Evolutionary conservation across 2,329 filamentous ascomycete genomes (phyloP), one percentile per base, ranked within the genome.

Genomic region (Monilinia aucupariae): DNA sequence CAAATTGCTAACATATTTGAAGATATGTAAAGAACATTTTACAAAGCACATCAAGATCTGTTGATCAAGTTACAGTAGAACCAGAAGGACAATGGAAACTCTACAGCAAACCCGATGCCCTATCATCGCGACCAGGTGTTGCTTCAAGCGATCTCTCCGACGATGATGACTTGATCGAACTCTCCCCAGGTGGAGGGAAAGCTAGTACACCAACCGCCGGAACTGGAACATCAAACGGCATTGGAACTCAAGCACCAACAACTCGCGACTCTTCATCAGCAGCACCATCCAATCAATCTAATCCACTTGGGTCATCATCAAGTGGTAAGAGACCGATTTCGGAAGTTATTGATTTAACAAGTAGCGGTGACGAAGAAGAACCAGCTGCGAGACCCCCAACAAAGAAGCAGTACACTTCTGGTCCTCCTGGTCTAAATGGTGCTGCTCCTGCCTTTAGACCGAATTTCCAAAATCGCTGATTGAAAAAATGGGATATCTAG

Each of bases 1-100:
- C 15, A 62, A 10, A 27, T 61, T 48, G 41, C 67, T 70, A 59
- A 71, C 58, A 17, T 34, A 7, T 47, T 59, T 53, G 34, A 63
- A 91, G 88, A 71, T 96, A 96, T 73, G 92, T 96, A 20, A 86
- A 88, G 71, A 89, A 96, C 67, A 97, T 99, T 61, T 78, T 99
- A 32, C 80, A 84, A 62, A 86, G 83, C 41, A 96, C 93, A 0
- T 77, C 86, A 0, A 81, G 80, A 48, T 85, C 83, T 25, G 80
- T 88, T 0, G 92, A 97, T 63, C 90, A 96, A 69, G 92, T 97
- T 32, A 92, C 88, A 0, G 91, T 99, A 49, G 91, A 97, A 70
- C 91, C 93, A 1, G 83, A 92, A 68, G 94, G 93, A 3, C 80
- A 82, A 68, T 99, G 94, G 94, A 79, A 81, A 13, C 53, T 71